Evolutionary conservation across 225 moss, liverwort and hornwort genomes (phyloP).

Genomic region (Thuidium tamariscinum): DNA sequence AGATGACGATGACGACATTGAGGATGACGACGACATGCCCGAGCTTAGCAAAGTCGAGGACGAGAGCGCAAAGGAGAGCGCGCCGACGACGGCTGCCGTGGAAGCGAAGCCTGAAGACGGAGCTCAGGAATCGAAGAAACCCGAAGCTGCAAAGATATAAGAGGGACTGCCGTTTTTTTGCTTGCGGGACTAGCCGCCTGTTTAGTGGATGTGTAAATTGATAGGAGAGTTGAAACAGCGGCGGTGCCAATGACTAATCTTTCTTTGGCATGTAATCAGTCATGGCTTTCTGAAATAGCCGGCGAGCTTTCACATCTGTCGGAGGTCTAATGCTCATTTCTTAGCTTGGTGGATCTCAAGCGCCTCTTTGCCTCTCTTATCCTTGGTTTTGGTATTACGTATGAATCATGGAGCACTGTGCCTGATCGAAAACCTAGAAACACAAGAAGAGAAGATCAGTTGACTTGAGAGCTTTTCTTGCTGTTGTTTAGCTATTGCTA

Average conservation of each 20-base stretch:
- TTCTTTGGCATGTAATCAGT: conserved; percentile 22
- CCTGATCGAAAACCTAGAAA: not conserved
- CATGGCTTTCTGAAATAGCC: conserved; percentile 8
- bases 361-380: not conserved
- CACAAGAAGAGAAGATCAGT: not conserved
- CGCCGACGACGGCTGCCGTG: not conserved
- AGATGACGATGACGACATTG: conserved; percentile 19
- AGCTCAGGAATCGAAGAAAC: conserved; percentile 2
- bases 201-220: conserved; percentile 35
- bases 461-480: not conserved
- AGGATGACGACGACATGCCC: conserved; percentile 35
- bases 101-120: conserved; percentile 4
- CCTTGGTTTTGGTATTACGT: not conserved
- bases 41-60: conserved; percentile 11
- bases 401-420: not conserved
- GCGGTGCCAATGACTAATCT: not conserved
- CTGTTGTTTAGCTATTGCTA: not conserved
- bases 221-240: conserved; percentile 27
- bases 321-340: conserved; percentile 4
- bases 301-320: conserved; percentile 17
- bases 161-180: not conserved
- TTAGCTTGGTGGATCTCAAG: not conserved
- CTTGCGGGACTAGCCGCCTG: conserved; percentile 1
- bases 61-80: not conserved
- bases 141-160: conserved; percentile 21